phyloP scores from a whole-genome alignment of 192 early-diverging fungal genomes.

The Umbelopsis sp. region DNA sequence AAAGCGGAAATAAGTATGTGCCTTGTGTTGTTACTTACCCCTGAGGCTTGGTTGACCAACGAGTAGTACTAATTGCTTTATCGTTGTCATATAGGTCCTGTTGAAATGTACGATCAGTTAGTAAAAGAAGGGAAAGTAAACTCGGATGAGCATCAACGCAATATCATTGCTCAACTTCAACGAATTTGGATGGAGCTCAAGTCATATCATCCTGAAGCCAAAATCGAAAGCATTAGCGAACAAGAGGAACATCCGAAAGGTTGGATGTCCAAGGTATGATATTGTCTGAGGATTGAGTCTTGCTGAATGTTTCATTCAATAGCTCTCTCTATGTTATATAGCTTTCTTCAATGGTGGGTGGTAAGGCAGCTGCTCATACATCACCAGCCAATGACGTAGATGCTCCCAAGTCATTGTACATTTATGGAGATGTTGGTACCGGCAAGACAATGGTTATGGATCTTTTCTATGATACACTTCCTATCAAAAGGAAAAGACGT shows the following conservation, averaged over 20 bases:
- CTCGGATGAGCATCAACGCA: slow-evolving; percentile 29
- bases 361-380: slow-evolving; percentile 22
- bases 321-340: not conserved
- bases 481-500: slow-evolving; percentile 74
- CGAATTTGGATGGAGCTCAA: slow-evolving; percentile 28
- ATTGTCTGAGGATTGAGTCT: not conserved
- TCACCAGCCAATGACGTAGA: slow-evolving; percentile 27
- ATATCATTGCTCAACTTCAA: slow-evolving; percentile 27
- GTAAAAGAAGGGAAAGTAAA: slow-evolving; percentile 20
- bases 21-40: not conserved
- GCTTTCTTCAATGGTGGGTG: slow-evolving; percentile 4
- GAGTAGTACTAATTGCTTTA: not conserved
- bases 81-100: not conserved
- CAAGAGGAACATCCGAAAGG: not conserved
- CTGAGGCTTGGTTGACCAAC: not conserved
- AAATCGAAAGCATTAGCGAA: not conserved
- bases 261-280: not conserved
- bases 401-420: slow-evolving; percentile 55
- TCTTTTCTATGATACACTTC: slow-evolving; percentile 84
- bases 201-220: slow-evolving; percentile 17
- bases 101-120: slow-evolving; percentile 22
- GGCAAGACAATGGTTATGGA: slow-evolving; percentile 98
- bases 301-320: not conserved
- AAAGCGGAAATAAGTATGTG: not conserved
- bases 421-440: slow-evolving; percentile 82